Percentiles rank a stretch among this genome's conserved stretches.
phyloP scores from a whole-genome alignment of 2,329 filamentous ascomycete genomes.

The Simplicillium aogashimaense region DNA sequence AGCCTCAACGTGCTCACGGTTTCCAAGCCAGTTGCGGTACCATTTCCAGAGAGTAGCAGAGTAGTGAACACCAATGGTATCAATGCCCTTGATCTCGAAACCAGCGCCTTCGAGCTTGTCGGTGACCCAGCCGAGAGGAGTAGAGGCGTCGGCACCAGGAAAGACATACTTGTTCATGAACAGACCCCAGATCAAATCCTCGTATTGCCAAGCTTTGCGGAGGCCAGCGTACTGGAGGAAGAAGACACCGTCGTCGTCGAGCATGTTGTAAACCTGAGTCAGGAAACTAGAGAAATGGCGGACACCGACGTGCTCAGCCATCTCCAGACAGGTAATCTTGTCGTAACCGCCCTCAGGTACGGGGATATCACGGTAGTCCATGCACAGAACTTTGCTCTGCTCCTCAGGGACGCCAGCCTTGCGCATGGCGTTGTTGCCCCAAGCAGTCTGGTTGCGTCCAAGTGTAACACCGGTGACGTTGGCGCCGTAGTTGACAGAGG shows the following conservation, averaged over 20 bases:
- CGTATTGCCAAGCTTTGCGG: conserved; percentile 92
- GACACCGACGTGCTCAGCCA: conserved; percentile 97
- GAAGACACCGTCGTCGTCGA: conserved; percentile 91
- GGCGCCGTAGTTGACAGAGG: conserved; percentile 83
- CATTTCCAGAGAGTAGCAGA: conserved; percentile 94
- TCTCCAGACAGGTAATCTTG: conserved; percentile 96
- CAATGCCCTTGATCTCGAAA: conserved; percentile 75
- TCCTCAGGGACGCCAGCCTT: conserved; percentile 72
- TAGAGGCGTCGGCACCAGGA: conserved; percentile 91
- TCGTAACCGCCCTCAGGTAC: conserved; percentile 61
- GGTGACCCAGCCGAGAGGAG: conserved; percentile 80
- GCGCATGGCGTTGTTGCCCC: conserved; percentile 86
- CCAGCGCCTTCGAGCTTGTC: conserved; percentile 67
- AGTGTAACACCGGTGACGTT: conserved; percentile 84
- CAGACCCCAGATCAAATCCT: conserved; percentile 94
- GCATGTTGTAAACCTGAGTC: conserved; percentile 84
- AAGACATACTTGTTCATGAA: conserved; percentile 99
- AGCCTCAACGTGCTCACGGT: conserved; percentile 81
- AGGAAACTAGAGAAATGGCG: conserved; percentile 76
- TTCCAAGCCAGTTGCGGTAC: conserved; percentile 98
- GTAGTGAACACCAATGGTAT: conserved; percentile 95
- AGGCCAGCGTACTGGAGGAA: conserved; percentile 94
- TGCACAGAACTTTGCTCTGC: conserved; percentile 87
- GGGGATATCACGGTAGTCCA: conserved; percentile 94
- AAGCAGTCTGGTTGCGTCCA: conserved; percentile 90